Base-by-base conservation (phyloP, 148 eudicot genomes). In the Vaccinium vitisidaea region DNA sequence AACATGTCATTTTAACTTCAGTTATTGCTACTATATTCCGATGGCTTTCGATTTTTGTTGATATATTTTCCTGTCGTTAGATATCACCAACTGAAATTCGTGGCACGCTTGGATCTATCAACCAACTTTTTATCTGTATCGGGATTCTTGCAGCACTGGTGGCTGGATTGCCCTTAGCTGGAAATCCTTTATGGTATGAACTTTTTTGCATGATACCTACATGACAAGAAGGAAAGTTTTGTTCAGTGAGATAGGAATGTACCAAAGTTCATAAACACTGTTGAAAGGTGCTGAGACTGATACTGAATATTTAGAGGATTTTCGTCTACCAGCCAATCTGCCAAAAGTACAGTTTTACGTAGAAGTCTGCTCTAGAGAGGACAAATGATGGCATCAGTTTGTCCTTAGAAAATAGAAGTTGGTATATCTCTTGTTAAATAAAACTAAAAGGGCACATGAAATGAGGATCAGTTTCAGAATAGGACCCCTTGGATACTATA, bases 11-110 rank as follows among this genome's bases (percentile, higher is more conserved):
- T 32, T 81, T 32, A 36, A 23, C 56, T 83, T 54, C 14, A 23
- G 11, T 13, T 58, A 49, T 75, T 39, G 76, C 16, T 53, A 75
- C n/a, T 74, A 18, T 18, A 3, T 30, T 82, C 61, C 84, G 7
- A 65, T 59, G 3, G 74, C 58, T 43, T 65, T 65, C 32, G 14
- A 15, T 48, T 25, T 55, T 75, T 84, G 7, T 85, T 74, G 87
- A 85, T 59, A 56, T 25, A 23, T 52, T 84, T 84, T 87, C 82
- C 75, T 43, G 21, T 89, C 84, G 70, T 76, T 87, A 96, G 99
- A 96, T 96, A 83, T 95, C 99, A 80, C 99, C 99, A 53, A 96
- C 99, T 85, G 99, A 96, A 87, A 96, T 96, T 82, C 96, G 99
- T 4, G 99, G 99, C 74, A 94, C 98, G 49, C 98, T 96, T 87